A percentile compares a stretch with the other conserved stretches of the same genome.
Evolutionary conservation across 2,329 filamentous ascomycete genomes (phyloP).

Genomic region (Botryotinia convoluta): DNA sequence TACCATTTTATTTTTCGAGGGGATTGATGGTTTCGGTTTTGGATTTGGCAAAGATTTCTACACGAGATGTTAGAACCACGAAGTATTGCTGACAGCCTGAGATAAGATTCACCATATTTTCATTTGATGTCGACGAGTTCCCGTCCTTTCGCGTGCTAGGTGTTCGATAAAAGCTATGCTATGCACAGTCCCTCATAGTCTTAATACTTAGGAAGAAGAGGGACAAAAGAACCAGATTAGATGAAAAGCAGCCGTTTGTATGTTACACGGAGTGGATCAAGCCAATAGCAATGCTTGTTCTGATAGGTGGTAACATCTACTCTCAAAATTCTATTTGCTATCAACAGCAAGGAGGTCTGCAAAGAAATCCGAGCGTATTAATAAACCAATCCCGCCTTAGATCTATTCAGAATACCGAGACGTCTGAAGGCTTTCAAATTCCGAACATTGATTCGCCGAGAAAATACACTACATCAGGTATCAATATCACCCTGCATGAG

Average conservation of each 20-base stretch:
- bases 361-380: neutral
- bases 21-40: neutral
- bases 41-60: neutral
- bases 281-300: neutral
- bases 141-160: neutral
- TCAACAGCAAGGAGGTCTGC: neutral
- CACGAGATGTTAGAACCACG: neutral
- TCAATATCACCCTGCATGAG: neutral
- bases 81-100: neutral
- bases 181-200: fast-evolving
- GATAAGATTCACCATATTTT: neutral
- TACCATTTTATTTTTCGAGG: too few species aligned
- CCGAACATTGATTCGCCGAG: neutral
- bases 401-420: neutral
- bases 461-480: too few species aligned
- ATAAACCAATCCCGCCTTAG: neutral
- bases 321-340: neutral
- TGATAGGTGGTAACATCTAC: neutral
- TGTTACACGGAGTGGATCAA: neutral
- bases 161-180: neutral
- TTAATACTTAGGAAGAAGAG: neutral
- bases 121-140: too few species aligned
- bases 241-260: neutral
- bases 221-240: neutral
- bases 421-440: neutral